Conservation (phyloP, 2,329 filamentous ascomycete genomes). For the Mycosphaerella arachidis region DNA sequence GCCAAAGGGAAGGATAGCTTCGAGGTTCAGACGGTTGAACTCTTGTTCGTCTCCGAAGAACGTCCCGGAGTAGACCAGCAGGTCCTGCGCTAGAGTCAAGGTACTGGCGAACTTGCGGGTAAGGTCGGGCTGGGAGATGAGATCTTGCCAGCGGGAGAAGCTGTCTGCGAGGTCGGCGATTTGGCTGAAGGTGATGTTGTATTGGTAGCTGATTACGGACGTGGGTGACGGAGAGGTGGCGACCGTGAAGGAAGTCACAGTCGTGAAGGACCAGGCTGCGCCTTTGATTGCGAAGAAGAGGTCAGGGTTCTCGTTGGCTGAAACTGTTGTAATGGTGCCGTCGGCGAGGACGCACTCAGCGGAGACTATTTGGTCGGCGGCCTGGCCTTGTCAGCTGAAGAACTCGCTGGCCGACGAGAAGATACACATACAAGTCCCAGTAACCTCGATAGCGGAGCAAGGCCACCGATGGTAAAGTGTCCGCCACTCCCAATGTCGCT, state of each 20-base stretch:
- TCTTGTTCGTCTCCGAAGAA: slow-evolving; percentile 15
- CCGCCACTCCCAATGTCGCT: slow-evolving; percentile 17
- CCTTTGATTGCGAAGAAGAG: slow-evolving; percentile 29
- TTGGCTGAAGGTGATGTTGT: slow-evolving; percentile 16
- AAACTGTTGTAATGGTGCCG: slow-evolving; percentile 36
- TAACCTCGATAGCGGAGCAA: slow-evolving; percentile 45
- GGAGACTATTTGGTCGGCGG: slow-evolving; percentile 46
- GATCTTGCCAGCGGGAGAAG: slow-evolving; percentile 19
- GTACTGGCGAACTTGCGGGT: slow-evolving; percentile 18
- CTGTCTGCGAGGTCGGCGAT: slow-evolving; percentile 14
- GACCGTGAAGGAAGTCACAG: slow-evolving; percentile 25
- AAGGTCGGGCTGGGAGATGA: slow-evolving; percentile 16
- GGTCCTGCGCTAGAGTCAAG: slow-evolving; percentile 11
- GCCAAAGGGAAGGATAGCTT: slow-evolving; percentile 8
- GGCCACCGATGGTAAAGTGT: slow-evolving; percentile 20
- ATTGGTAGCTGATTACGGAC: slow-evolving; percentile 18
- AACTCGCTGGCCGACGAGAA: neutral
- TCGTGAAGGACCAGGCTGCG: slow-evolving; percentile 25
- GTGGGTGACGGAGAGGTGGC: slow-evolving; percentile 24
- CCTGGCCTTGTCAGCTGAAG: neutral
- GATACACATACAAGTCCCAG: slow-evolving; percentile 44
- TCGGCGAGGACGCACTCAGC: slow-evolving; percentile 39
- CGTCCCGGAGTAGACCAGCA: slow-evolving; percentile 17
- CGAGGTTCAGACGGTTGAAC: slow-evolving; percentile 17
- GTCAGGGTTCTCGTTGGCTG: slow-evolving; percentile 25